Conservation (phyloP, 768 basidiomycete genomes). For the Lentinula edodes region DNA sequence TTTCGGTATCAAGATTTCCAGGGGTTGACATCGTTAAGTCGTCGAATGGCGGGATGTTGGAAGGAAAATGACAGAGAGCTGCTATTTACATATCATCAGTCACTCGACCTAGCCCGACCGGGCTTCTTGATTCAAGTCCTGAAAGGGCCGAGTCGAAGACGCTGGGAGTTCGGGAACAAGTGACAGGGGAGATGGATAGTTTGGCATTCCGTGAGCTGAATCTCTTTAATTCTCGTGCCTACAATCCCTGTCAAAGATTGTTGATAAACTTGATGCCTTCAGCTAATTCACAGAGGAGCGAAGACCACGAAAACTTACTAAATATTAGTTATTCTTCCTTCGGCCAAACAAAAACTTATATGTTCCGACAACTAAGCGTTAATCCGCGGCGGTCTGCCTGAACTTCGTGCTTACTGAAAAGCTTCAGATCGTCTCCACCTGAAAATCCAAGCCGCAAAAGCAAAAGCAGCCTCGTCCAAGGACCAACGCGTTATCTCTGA, state of each 20-base stretch:
- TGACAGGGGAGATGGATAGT: not conserved
- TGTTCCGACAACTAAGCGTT: not conserved
- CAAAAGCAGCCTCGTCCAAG: too few relatives aligned
- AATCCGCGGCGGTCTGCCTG: too few relatives aligned
- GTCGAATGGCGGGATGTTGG: not conserved
- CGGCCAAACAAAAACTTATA: not conserved
- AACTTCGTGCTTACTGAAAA: too few relatives aligned
- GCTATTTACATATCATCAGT: conserved; percentile 1
- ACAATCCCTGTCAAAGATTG: not conserved
- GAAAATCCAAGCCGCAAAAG: too few relatives aligned
- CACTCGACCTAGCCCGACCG: not conserved
- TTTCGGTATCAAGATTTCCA: not conserved
- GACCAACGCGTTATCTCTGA: too few relatives aligned
- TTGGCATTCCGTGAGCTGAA: not conserved
- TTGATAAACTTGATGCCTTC: not conserved
- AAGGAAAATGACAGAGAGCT: not conserved
- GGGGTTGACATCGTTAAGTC: not conserved
- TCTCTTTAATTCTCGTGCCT: not conserved
- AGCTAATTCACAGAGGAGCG: not conserved
- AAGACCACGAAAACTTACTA: not conserved
- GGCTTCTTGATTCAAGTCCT: not conserved
- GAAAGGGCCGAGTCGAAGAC: not conserved
- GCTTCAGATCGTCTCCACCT: too few relatives aligned
- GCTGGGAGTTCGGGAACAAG: not conserved
- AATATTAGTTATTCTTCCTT: not conserved